Evolutionary conservation across 441 rosid genomes (phyloP), one percentile per base, ranked within the genome.

Genomic region (Populus hybrid): DNA sequence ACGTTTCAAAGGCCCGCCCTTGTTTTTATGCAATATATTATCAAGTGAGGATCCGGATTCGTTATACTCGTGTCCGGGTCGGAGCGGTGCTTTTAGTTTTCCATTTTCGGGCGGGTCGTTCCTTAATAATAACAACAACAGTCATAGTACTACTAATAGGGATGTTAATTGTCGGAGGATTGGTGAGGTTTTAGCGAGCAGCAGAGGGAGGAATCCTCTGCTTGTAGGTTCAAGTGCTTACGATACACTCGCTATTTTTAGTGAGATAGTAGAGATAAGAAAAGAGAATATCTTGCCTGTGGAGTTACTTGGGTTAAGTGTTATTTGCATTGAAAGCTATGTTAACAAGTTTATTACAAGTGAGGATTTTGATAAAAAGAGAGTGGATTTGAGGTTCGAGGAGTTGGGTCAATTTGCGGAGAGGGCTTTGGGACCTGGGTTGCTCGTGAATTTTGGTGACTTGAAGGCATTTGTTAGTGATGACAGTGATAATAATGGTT

Each of bases 371-470:
- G 85, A 73, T 57, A 67, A 74, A 23, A 84, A 81, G 36, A 74
- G 75, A 7, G 9, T 79, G 74, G 81, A 73, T 3, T 20, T 59
- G 30, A 86, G 76, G 81, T 73, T 90, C 38, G 87, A 88, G 77
- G 89, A 90, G 59, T 12, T 86, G 67, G 85, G 69, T 50, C 76
- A 72, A 8, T 54, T 67, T 50, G 67, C 81, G 36, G 79, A 88
- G 81, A 78, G 74, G 32, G 42, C 78, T 54, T 46, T 20, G 20
- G 85, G 84, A n/a, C 77, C 81, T 5, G 91, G 92, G 0, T 26
- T 87, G 42, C 81, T 92, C 74, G 77, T 92, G 75, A 90, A 84
- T 74, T 73, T 94, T 3, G 98, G 98, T 36, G 97, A 94, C 26
- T 63, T 94, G 75, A 86, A 80, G 81, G 82, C 66, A 6, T 88